Conservation (phyloP, 352 stramenopile species). For the Phytophthora pseudosyringae region DNA sequence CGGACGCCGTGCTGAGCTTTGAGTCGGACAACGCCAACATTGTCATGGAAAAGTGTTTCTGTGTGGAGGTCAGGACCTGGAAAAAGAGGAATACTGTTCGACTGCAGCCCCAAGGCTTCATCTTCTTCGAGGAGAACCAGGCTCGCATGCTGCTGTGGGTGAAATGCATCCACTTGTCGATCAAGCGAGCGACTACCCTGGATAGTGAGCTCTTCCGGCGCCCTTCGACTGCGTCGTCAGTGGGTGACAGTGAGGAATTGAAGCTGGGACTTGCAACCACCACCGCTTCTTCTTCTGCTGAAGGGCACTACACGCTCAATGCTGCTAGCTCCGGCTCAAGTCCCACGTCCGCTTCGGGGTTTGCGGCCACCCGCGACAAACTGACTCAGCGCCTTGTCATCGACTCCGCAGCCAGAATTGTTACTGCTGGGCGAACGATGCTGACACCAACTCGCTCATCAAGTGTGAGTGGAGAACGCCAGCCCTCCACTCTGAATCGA, state of each 20-base stretch:
- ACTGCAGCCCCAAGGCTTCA: slow-evolving; percentile 65
- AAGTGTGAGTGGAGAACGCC: slow-evolving; percentile 25
- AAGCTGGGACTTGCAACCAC: not conserved
- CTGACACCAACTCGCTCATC: slow-evolving; percentile 32
- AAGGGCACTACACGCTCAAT: slow-evolving; percentile 9
- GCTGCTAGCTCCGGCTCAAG: slow-evolving; percentile 12
- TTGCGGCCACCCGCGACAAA: slow-evolving; percentile 31
- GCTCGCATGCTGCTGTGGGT: slow-evolving; percentile 75
- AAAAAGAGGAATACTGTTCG: slow-evolving; percentile 72
- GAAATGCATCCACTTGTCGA: slow-evolving; percentile 77
- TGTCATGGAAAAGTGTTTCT: slow-evolving; percentile 82
- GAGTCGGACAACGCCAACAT: slow-evolving; percentile 74
- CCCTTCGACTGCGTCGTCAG: slow-evolving; percentile 24
- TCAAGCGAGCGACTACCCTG: slow-evolving; percentile 53
- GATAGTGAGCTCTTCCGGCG: slow-evolving; percentile 51
- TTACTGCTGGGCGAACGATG: slow-evolving; percentile 28
- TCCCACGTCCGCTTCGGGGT: slow-evolving; percentile 20
- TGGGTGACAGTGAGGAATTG: slow-evolving; percentile 32
- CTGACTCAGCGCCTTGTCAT: slow-evolving; percentile 43
- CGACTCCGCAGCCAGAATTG: slow-evolving; percentile 29
- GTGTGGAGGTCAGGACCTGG: slow-evolving; percentile 71
- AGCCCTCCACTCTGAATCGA: slow-evolving; percentile 21
- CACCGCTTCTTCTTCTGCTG: not conserved
- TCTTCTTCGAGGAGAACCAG: slow-evolving; percentile 80
- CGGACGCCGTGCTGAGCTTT: slow-evolving; percentile 59